These are phyloP conservation scores for Centella asiatica DNA, from an alignment of 129 eudicot genomes.

Conservation along the genomic window DNA sequence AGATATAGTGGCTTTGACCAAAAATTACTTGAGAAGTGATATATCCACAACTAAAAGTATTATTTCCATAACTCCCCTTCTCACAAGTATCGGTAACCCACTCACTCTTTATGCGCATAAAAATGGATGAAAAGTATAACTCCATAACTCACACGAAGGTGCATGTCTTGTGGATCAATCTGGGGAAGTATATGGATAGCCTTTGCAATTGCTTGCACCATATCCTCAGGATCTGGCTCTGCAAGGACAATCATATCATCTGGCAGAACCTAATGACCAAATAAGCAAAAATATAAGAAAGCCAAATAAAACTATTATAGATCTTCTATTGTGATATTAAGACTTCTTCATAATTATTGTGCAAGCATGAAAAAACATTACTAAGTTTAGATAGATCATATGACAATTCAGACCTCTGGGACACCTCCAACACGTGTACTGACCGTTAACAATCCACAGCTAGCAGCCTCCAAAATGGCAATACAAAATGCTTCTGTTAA, in stretches of 20 bases:
- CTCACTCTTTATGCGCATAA: too few species aligned
- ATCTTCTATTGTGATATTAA: not conserved
- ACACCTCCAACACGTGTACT: constrained; percentile 99
- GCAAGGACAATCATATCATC: constrained; percentile 98
- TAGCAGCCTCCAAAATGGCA: constrained; percentile 97
- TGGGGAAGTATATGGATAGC: constrained; percentile 81
- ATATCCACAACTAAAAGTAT: too few species aligned
- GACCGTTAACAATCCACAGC: constrained; percentile 94
- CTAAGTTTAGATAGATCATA: constrained; percentile 8
- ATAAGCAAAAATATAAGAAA: constrained; percentile 1
- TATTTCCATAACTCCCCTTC: too few species aligned
- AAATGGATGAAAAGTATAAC: not conserved
- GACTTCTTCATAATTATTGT: not conserved
- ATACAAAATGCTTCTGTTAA: constrained; percentile 98
- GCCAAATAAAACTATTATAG: not conserved
- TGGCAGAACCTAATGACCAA: constrained; percentile 63
- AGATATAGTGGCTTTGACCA: not conserved
- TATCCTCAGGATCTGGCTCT: constrained; percentile 87
- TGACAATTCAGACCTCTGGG: constrained; percentile 69
- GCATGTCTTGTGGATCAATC: constrained; percentile 94
- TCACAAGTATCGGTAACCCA: too few species aligned
- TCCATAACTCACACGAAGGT: constrained; percentile 65
- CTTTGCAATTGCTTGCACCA: constrained; percentile 76
- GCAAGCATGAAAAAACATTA: constrained; percentile 5
- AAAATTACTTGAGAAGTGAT: too few species aligned